These are phyloP conservation scores for Juglanconis juglandina DNA, from an alignment of 2,329 filamentous ascomycete genomes.

Conservation along the genomic window DNA sequence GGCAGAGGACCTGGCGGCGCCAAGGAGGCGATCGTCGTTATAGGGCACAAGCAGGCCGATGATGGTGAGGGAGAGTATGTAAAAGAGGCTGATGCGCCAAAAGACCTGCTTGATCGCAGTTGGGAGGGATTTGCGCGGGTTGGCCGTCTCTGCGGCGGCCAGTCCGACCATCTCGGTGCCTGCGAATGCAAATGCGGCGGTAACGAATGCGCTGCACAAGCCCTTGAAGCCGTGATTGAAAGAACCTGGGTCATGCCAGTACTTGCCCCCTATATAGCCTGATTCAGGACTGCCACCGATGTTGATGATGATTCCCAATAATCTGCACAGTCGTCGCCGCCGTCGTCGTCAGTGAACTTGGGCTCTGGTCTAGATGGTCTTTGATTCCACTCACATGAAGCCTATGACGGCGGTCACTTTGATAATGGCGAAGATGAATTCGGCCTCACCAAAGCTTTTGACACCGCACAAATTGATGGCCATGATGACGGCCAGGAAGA, in stretches of 20 bases:
- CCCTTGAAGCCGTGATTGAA: slow-evolving; percentile 82
- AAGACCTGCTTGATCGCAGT: slow-evolving; percentile 91
- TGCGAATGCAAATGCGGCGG: slow-evolving; percentile 71
- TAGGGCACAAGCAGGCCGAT: slow-evolving; percentile 81
- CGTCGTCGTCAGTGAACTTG: slow-evolving; percentile 19
- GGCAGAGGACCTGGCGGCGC: slow-evolving; percentile 40
- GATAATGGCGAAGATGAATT: slow-evolving; percentile 82
- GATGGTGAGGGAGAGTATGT: slow-evolving; percentile 75
- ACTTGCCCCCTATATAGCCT: slow-evolving; percentile 75
- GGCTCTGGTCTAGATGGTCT: no score
- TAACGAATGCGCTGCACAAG: slow-evolving; percentile 74
- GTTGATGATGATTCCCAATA: slow-evolving; percentile 83
- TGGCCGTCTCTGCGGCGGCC: slow-evolving; percentile 74
- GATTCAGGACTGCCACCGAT: slow-evolving; percentile 71
- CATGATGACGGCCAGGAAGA: slow-evolving; percentile 76
- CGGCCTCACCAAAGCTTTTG: slow-evolving; percentile 83
- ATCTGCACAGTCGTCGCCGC: slow-evolving; percentile 41
- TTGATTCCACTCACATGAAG: slow-evolving; percentile 64
- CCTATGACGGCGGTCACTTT: slow-evolving; percentile 84
- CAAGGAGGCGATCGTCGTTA: slow-evolving; percentile 60
- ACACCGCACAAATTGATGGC: slow-evolving; percentile 85
- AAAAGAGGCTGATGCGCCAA: slow-evolving; percentile 90
- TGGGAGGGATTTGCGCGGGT: slow-evolving; percentile 76
- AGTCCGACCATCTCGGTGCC: slow-evolving; percentile 75
- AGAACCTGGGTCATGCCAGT: slow-evolving; percentile 78